phyloP scores from a whole-genome alignment of 306 rosid genomes.

The Mucuna pruriens region DNA sequence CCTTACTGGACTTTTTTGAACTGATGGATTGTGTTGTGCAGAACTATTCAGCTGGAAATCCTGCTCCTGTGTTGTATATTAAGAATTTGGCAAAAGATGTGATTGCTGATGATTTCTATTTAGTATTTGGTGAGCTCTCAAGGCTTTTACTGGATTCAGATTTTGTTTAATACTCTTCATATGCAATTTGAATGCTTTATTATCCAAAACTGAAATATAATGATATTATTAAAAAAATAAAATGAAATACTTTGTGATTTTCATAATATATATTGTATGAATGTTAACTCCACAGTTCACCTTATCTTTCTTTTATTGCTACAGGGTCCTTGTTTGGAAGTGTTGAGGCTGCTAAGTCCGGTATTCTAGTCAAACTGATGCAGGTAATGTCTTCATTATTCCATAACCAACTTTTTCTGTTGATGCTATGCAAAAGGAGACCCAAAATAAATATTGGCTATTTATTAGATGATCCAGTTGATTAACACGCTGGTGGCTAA shows the following conservation, averaged over 20 bases:
- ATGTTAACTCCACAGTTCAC: constrained; percentile 7
- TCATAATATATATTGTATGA: not conserved
- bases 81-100: constrained; percentile 98
- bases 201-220: constrained; percentile 8
- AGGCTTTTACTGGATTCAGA: constrained; percentile 1
- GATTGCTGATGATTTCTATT: constrained; percentile 72
- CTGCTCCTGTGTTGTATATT: constrained; percentile 83
- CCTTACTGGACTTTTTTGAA: constrained; percentile 29
- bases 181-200: constrained; percentile 22
- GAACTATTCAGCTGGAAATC: constrained; percentile 88
- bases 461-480: constrained; percentile 4
- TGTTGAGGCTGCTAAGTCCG: constrained; percentile 68
- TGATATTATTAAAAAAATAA: not conserved
- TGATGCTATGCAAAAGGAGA: not conserved
- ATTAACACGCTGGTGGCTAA: not conserved
- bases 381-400: constrained; percentile 59
- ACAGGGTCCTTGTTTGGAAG: constrained; percentile 90
- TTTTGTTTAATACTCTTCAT: not conserved
- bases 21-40: constrained; percentile 62
- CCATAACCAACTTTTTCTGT: constrained; percentile 19
- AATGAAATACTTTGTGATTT: not conserved
- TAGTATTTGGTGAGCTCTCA: constrained; percentile 78
- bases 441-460: not conserved
- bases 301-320: constrained; percentile 27
- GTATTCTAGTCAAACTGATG: constrained; percentile 82